Evolutionary conservation across 179 eudicot species (phyloP), one percentile per base, ranked within the genome.

Genomic region (Silene vulgaris): DNA sequence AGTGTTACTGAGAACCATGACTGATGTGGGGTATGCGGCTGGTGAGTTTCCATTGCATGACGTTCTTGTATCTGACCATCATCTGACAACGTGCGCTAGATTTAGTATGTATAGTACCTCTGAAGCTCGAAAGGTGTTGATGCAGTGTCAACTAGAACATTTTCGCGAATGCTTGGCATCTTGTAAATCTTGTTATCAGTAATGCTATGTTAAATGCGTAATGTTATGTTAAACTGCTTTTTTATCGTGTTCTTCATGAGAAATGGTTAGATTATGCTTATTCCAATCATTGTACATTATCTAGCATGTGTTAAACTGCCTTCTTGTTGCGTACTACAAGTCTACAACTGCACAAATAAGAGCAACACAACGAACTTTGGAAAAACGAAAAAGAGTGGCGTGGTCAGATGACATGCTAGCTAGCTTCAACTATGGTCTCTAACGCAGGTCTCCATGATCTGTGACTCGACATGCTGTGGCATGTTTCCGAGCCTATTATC

Each of bases 391-490:
- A 50, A 35, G 30, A 16, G 35, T n/a, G 17, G 1, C 73, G 1
- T 52, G 29, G 19, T 26, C 21, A 16, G 29, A 26, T 20, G 0
- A 30, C 35, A 3, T 69, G 64, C 59, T 81, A 81, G 78, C 69
- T 54, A 48, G 80, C 81, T 74, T 86, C 87, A 19, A 82, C 69
- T 17, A 84, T 84, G 52, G 89, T 86, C 69, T 84, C 87, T 77
- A 86, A 66, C 1, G 85, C 84, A 21, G 87, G 89, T 26, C 72
- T 82, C 89, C 89, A 84, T 21, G 89, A 80, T 75, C 80, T 79
- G 11, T 82, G 87, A 28, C 87, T 74, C 35, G 79, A 79, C 23
- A 69, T 62, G 65, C 79, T 80, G 59, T 48, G 13, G 2, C 71
- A n/a, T 50, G 69, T 32, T 29, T 63, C 77, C 29, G 75, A 23